A percentile compares a stretch with the other conserved stretches of the same genome.
Evolutionary conservation across 2,329 filamentous ascomycete genomes (phyloP).

Genomic region (Fusarium torulosum): DNA sequence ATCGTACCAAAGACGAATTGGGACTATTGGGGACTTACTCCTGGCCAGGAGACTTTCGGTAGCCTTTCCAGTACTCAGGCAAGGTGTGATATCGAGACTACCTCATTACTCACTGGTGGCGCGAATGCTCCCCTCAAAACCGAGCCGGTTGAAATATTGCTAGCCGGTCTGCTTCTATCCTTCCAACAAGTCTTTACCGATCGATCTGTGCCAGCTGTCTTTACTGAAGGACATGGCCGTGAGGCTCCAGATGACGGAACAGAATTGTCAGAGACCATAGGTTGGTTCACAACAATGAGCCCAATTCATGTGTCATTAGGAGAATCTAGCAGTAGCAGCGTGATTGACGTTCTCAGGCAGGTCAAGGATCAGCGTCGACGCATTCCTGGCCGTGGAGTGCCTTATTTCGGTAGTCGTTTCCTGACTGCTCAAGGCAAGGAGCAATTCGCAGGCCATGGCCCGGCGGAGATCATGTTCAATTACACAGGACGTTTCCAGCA

Average conservation of each 20-base stretch:
- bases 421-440: too few relatives aligned
- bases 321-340: neutral
- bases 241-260: too few relatives aligned
- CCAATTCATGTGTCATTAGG: too few relatives aligned
- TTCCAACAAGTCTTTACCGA: slow-evolving; percentile 1
- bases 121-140: neutral
- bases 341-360: neutral
- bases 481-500: neutral
- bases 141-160: neutral
- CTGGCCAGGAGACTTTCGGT: too few relatives aligned
- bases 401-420: too few relatives aligned
- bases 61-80: too few relatives aligned
- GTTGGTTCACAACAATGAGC: slow-evolving; percentile 5
- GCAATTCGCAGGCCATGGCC: too few relatives aligned
- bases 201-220: neutral
- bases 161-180: neutral
- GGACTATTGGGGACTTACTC: too few relatives aligned
- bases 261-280: slow-evolving; percentile 3
- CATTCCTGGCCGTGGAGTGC: neutral
- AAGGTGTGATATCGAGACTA: too few relatives aligned
- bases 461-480: slow-evolving; percentile 7
- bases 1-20: too few relatives aligned
- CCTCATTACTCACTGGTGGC: neutral
- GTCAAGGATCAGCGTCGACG: slow-evolving; percentile 4
- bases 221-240: slow-evolving; percentile 7